These are phyloP conservation scores for Russula olivacea DNA, from an alignment of 768 basidiomycete genomes.

Conservation along the genomic window DNA sequence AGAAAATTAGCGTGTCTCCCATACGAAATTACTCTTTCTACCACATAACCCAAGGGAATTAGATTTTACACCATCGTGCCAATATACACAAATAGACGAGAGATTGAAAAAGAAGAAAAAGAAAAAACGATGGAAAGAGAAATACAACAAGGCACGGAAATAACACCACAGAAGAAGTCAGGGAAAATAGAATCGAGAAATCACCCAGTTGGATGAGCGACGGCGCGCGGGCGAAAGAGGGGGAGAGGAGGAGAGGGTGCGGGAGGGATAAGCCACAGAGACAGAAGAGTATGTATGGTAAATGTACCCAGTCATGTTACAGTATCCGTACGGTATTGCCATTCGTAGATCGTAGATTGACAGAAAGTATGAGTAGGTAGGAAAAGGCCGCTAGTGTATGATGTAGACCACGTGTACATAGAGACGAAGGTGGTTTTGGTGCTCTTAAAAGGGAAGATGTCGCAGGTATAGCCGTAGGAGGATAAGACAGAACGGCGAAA, in stretches of 20 bases:
- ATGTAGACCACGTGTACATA: background rate
- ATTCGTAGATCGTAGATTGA: background rate
- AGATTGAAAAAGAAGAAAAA: background rate
- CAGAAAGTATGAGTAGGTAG: background rate
- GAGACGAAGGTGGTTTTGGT: background rate
- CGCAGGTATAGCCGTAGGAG: background rate
- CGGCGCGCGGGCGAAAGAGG: background rate
- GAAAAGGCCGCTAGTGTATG: background rate
- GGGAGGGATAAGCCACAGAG: background rate
- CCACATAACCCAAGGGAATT: conserved; percentile 6
- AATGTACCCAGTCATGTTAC: background rate
- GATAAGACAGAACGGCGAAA: background rate
- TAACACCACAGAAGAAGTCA: background rate
- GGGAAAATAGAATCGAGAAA: background rate
- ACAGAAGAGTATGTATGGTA: background rate
- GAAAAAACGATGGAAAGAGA: background rate
- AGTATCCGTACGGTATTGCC: conserved; percentile 1
- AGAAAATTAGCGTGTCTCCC: conserved; percentile 42
- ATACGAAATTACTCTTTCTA: conserved; percentile 5
- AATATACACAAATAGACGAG: conserved; percentile 2
- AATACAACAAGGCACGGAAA: background rate
- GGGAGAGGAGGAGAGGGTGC: no score
- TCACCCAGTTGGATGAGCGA: background rate
- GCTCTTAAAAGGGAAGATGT: background rate
- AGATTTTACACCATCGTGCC: conserved; percentile 12